Evolutionary conservation across 495 filamentous ascomycete genomes (phyloP).

Genomic region (Chaetomium tenue): DNA sequence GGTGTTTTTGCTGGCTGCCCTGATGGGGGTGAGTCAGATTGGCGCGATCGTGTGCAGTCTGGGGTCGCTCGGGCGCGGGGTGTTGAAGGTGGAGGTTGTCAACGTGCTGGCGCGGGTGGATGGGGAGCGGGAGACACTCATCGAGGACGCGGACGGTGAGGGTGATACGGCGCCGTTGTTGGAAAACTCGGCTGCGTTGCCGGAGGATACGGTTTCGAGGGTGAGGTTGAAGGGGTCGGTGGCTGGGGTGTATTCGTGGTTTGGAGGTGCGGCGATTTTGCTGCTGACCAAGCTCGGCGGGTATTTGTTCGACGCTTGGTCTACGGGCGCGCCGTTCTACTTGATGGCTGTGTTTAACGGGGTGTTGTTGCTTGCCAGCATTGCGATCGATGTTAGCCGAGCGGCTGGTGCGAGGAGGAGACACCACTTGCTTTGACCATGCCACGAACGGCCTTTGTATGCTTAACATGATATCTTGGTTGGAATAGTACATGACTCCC

Average conservation of each 20-base stretch:
- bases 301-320: slow-evolving; percentile 69
- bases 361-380: slow-evolving; percentile 58
- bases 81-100: slow-evolving; percentile 57
- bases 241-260: slow-evolving; percentile 87
- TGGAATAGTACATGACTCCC: neutral
- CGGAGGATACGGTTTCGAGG: slow-evolving; percentile 38
- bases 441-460: neutral
- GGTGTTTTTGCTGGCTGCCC: slow-evolving; percentile 71
- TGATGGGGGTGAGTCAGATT: slow-evolving; percentile 88
- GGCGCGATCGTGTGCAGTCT: slow-evolving; percentile 92
- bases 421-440: neutral
- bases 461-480: neutral
- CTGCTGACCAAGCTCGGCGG: slow-evolving; percentile 92
- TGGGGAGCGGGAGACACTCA: slow-evolving; percentile 32
- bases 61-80: slow-evolving; percentile 75
- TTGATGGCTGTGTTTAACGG: slow-evolving; percentile 89
- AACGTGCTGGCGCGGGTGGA: slow-evolving; percentile 20
- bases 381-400: slow-evolving; percentile 42
- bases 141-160: slow-evolving; percentile 26
- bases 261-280: slow-evolving; percentile 87
- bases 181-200: slow-evolving; percentile 21
- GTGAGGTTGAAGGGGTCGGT: slow-evolving; percentile 83
- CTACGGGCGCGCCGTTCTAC: slow-evolving; percentile 78
- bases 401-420: slow-evolving; percentile 12
- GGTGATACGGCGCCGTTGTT: slow-evolving; percentile 39